Evolutionary conservation across 1,284 basidiomycete genomes (phyloP), one percentile per base, ranked within the genome.

Genomic region (Naganishia sp.): DNA sequence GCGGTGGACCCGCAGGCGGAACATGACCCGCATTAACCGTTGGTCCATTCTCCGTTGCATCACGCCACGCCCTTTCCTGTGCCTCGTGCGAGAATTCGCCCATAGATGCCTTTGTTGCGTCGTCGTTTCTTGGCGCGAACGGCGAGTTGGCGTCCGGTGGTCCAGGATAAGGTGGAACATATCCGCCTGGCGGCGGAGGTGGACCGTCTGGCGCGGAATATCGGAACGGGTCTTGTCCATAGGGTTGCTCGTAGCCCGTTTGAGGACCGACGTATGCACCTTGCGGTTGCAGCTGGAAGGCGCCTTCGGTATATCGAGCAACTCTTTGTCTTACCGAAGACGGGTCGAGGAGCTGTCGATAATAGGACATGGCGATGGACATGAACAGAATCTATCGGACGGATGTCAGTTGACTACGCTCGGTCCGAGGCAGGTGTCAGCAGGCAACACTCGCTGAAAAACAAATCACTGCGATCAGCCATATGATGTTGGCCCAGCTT

Each of bases 281-380:
- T 64, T 74, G 73, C 28, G 67, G 63, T 32, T 71, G 70, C 18
- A 66, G 52, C 23, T 60, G 51, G 52, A 54, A 66, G 9, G 58
- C 58, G 49, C 64, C 56, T 54, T 47, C 58, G 3, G 57, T 61
- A 43, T 31, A 62, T 6, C 66, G 28, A 78, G 81, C 15, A 71
- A 72, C 49, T 78, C 67, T 71, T 79, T 81, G n/a, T 69, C 81
- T 61, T 75, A 76, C 74, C 28, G 80, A 81, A 6, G 77, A 71
- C 0, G 89, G 88, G 74, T 91, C 88, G 35, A 85, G 81, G 10
- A 85, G 74, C 79, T 92, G 90, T 28, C 86, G 85, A 74, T 88
- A 87, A 80, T 86, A 92, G 10, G 82, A 81, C 72, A 87, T 87
- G 1, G 85, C 84, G 69, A 88, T 76, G 57, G 83, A 71, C 43